Percentiles rank a stretch among this genome's conserved stretches.
phyloP scores from a whole-genome alignment of 148 eudicot genomes.

The Heliosperma pusillum region DNA sequence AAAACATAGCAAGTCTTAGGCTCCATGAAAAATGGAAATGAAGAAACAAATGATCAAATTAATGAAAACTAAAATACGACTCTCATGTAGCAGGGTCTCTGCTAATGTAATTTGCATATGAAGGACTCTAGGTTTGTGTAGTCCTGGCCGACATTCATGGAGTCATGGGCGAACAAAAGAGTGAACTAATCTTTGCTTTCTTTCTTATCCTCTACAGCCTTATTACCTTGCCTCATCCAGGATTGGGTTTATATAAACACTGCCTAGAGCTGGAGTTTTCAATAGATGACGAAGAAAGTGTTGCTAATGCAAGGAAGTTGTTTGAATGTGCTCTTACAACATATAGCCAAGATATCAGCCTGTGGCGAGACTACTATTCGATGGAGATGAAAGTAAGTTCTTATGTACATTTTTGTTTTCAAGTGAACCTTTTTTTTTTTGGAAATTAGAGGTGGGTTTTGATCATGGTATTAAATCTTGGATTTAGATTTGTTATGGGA shows the following conservation, averaged over 20 bases:
- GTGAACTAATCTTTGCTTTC: neutral
- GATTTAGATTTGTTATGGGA: neutral
- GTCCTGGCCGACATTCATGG: neutral
- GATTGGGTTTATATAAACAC: slow-evolving; percentile 45
- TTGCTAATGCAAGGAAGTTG: slow-evolving; percentile 54
- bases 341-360: slow-evolving; percentile 51
- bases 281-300: slow-evolving; percentile 41
- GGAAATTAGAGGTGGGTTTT: neutral
- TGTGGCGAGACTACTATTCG: slow-evolving; percentile 69
- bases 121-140: no score
- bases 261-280: slow-evolving; percentile 77
- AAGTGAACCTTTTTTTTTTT: neutral
- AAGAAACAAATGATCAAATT: no score
- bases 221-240: slow-evolving; percentile 75
- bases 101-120: no score
- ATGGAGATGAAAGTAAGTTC: slow-evolving; percentile 62
- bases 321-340: slow-evolving; percentile 71
- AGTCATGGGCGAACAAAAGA: neutral
- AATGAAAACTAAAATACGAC: no score
- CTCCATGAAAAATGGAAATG: no score
- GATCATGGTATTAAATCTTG: neutral
- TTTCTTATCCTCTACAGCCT: slow-evolving; percentile 33
- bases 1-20: no score
- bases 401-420: neutral
- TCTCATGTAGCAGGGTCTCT: no score